Percentiles rank a stretch among this genome's conserved stretches.
Evolutionary conservation across 306 rosid genomes (phyloP).

Genomic region (Cercis canadensis): DNA sequence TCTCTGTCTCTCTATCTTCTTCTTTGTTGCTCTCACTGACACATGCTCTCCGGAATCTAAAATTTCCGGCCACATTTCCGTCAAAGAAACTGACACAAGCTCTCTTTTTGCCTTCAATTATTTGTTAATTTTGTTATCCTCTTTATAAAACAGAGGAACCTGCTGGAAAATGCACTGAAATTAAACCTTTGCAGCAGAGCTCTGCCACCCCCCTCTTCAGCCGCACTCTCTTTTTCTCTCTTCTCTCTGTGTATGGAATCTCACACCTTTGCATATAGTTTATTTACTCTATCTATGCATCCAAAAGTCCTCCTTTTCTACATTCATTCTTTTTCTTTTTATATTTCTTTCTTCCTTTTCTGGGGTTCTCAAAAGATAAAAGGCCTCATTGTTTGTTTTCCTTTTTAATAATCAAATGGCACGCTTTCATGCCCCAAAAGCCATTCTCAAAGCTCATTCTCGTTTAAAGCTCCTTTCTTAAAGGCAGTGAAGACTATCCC

Average conservation of each 20-base stretch:
- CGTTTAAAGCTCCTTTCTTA: constrained; percentile 49
- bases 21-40: not conserved
- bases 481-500: constrained; percentile 41
- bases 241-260: constrained; percentile 37
- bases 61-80: constrained; percentile 34
- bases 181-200: constrained; percentile 24
- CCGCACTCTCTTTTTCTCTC: not conserved
- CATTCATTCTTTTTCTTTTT: not conserved
- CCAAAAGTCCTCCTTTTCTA: constrained; percentile 39
- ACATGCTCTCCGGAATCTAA: constrained; percentile 38
- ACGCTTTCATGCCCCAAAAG: constrained; percentile 38
- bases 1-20: not conserved
- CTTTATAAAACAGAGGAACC: constrained; percentile 17
- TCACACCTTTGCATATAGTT: constrained; percentile 29
- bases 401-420: constrained; percentile 40
- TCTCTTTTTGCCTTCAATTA: constrained; percentile 39
- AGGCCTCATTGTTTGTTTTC: constrained; percentile 40
- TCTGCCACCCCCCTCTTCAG: not conserved
- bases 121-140: not conserved
- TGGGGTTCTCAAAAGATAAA: constrained; percentile 38
- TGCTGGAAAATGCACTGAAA: constrained; percentile 37
- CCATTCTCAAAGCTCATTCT: constrained; percentile 22
- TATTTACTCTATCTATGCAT: not conserved
- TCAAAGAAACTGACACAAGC: constrained; percentile 42
- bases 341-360: not conserved